phyloP scores from a whole-genome alignment of 1,139 yeast genomes.

The Suhomyces maxii region DNA sequence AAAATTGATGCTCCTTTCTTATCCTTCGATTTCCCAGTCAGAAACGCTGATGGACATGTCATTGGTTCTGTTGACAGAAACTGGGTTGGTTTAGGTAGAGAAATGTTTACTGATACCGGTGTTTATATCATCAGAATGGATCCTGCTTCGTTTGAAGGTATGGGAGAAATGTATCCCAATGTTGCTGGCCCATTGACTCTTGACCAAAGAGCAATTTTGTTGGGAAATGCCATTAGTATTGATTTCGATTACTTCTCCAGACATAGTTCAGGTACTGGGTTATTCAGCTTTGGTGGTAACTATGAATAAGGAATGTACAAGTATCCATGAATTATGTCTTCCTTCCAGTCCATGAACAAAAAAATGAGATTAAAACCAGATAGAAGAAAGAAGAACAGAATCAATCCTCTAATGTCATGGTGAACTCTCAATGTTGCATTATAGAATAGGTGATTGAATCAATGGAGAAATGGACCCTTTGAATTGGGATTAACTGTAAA shows the following conservation, averaged over 20 bases:
- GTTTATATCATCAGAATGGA: constrained; percentile 86
- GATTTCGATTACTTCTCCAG: constrained; percentile 95
- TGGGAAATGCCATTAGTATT: constrained; percentile 86
- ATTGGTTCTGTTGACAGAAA: constrained; percentile 83
- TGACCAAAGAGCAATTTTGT: constrained; percentile 81
- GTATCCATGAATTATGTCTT: too few species aligned
- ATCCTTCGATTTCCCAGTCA: constrained; percentile 81
- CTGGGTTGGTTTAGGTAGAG: constrained; percentile 94
- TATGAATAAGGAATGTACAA: constrained; percentile 16
- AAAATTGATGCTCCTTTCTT: constrained; percentile 83
- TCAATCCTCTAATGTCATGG: too few species aligned
- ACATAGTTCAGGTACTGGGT: constrained; percentile 61
- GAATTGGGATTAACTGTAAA: too few species aligned
- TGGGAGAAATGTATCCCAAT: constrained; percentile 41
- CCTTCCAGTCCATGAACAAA: too few species aligned
- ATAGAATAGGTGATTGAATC: too few species aligned
- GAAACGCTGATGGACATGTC: constrained; percentile 55
- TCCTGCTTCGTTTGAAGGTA: constrained; percentile 57
- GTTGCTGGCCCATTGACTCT: constrained; percentile 55
- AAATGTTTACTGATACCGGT: constrained; percentile 91
- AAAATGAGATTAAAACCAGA: too few species aligned
- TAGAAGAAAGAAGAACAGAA: too few species aligned
- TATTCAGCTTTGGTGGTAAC: constrained; percentile 33
- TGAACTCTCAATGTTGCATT: too few species aligned
- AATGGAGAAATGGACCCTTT: too few species aligned